Percentiles rank a stretch among this genome's conserved stretches.
Conservation (phyloP, 2,329 filamentous ascomycete species). For the Ophiocordyceps robertsii region DNA sequence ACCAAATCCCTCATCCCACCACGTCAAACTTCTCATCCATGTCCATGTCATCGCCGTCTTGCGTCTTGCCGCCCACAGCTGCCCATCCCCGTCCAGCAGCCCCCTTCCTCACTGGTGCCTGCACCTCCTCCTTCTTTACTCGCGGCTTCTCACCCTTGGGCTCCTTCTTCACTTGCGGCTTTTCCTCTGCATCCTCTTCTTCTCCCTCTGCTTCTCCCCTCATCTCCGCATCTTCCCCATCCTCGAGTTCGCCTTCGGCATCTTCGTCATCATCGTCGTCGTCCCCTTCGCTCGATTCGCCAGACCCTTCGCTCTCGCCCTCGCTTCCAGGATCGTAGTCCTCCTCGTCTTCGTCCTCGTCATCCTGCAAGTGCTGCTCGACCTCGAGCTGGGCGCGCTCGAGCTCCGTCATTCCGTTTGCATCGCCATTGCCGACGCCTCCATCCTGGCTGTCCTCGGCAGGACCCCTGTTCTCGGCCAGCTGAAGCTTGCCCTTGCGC, state of each 20-base stretch:
- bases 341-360: conserved; percentile 51
- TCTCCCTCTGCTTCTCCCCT: conserved; percentile 9
- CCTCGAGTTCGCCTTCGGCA: conserved; percentile 25
- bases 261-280: conserved; percentile 37
- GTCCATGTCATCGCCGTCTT: conserved; percentile 15
- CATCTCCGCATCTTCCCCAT: conserved; percentile 17
- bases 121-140: conserved; percentile 4
- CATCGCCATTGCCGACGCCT: conserved; percentile 19
- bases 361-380: conserved; percentile 41
- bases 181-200: conserved; percentile 7
- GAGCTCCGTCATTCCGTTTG: conserved; percentile 31
- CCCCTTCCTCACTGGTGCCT: conserved; percentile 3
- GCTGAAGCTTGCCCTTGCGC: conserved; percentile 48
- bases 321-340: conserved; percentile 53
- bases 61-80: conserved; percentile 12
- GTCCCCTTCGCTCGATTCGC: conserved; percentile 33
- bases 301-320: conserved; percentile 44
- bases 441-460: conserved; percentile 25
- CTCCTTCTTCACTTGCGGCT: conserved; percentile 7
- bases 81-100: conserved; percentile 18
- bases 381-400: conserved; percentile 35
- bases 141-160: conserved; percentile 3
- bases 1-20: conserved; percentile 4
- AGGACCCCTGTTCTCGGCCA: conserved; percentile 45
- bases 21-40: conserved; percentile 20